Conservation (phyloP, 768 basidiomycete genomes). For the Pisolithus orientalis region DNA sequence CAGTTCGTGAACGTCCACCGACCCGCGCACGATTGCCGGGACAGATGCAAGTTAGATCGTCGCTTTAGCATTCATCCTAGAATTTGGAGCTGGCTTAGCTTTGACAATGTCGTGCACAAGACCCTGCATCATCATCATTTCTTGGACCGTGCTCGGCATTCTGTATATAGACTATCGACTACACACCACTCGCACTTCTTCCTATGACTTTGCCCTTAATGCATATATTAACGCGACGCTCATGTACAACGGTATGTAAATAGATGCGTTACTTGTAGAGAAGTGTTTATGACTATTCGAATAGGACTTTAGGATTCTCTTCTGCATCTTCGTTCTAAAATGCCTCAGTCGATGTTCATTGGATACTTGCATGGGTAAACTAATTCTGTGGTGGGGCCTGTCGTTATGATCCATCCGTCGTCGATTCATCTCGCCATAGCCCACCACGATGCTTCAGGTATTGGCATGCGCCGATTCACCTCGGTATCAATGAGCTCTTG, state of each 20-base stretch:
- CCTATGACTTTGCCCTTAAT: background rate
- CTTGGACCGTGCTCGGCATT: background rate
- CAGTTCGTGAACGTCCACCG: constrained; percentile 42
- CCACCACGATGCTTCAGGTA: too few species aligned
- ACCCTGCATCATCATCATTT: background rate
- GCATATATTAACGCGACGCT: background rate
- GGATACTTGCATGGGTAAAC: too few species aligned
- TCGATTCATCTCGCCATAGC: background rate
- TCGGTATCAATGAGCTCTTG: too few species aligned
- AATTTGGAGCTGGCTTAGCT: background rate
- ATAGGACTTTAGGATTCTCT: too few species aligned
- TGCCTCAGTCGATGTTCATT: too few species aligned
- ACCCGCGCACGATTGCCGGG: constrained; percentile 11
- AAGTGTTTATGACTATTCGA: too few species aligned
- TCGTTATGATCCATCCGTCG: background rate
- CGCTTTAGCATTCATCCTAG: background rate
- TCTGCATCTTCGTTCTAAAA: too few species aligned
- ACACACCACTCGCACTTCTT: background rate
- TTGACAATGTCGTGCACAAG: background rate
- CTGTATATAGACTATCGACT: background rate
- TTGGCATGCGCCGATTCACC: too few species aligned
- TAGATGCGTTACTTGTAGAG: background rate
- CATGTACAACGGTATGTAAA: background rate
- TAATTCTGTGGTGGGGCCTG: too few species aligned
- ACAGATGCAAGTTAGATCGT: constrained; percentile 12